These are phyloP conservation scores for Debaryomyces sp. DNA, from an alignment of 1,139 yeast species.

Conservation along the genomic window DNA sequence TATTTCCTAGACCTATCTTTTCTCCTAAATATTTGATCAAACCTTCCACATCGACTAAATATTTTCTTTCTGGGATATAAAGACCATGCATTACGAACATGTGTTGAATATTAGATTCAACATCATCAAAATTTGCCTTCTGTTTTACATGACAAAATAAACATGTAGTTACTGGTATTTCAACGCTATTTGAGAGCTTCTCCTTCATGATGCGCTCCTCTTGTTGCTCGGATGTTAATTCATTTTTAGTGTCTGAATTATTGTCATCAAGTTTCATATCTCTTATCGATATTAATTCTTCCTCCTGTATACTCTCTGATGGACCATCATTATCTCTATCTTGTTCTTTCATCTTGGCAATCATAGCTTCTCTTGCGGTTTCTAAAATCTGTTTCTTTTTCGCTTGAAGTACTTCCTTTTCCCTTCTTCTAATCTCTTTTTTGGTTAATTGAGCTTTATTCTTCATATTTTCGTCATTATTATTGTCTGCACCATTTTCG, in stretches of 20 bases:
- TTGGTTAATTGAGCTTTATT: constrained; percentile 49
- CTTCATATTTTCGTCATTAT: constrained; percentile 17
- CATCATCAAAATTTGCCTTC: constrained; percentile 32
- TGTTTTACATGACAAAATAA: constrained; percentile 69
- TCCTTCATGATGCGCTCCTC: constrained; percentile 57
- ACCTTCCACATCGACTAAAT: constrained; percentile 69
- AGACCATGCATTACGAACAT: constrained; percentile 81
- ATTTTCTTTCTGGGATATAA: constrained; percentile 81
- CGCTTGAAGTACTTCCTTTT: constrained; percentile 64
- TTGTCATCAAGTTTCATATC: neutral
- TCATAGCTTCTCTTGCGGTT: constrained; percentile 60
- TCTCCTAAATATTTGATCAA: constrained; percentile 76
- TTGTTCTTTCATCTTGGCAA: constrained; percentile 30
- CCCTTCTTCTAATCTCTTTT: constrained; percentile 65
- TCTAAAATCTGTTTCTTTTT: constrained; percentile 64
- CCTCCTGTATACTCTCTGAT: constrained; percentile 14
- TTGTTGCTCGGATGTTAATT: constrained; percentile 41
- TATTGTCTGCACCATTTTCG: constrained; percentile 18
- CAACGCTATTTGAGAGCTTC: constrained; percentile 62
- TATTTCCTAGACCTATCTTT: constrained; percentile 81
- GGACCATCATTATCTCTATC: constrained; percentile 9
- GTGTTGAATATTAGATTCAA: constrained; percentile 71
- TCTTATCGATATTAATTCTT: constrained; percentile 13
- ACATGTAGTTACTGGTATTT: constrained; percentile 74
- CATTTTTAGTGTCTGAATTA: constrained; percentile 16